Conservation (phyloP, 116 monocot genomes). For the Zostera marina region DNA sequence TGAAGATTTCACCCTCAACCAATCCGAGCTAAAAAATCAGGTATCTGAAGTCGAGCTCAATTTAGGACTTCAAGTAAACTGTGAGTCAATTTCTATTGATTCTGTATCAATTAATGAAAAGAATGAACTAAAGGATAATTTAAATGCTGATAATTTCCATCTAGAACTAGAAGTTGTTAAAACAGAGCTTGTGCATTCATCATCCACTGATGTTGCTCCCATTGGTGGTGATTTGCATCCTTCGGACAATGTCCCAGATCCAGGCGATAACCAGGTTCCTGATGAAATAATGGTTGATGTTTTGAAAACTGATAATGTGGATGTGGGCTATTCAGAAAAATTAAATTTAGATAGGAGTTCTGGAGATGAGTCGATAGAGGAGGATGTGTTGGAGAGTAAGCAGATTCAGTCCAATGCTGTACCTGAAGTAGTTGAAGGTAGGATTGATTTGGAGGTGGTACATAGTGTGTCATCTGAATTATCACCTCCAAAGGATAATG, state of each 20-base stretch:
- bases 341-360: constrained; percentile 85
- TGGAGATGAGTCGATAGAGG: constrained; percentile 79
- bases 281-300: constrained; percentile 29
- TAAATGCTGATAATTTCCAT: constrained; percentile 85
- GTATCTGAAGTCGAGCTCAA: constrained; percentile 76
- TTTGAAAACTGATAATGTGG: constrained; percentile 30
- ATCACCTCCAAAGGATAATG: constrained; percentile 24
- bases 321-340: constrained; percentile 64
- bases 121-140: constrained; percentile 86
- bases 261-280: constrained; percentile 21
- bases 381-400: constrained; percentile 67
- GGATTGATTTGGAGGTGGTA: constrained; percentile 9
- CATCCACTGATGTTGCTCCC: constrained; percentile 32
- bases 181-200: constrained; percentile 51
- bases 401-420: constrained; percentile 28
- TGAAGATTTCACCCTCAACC: constrained; percentile 21
- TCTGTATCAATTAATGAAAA: constrained; percentile 81
- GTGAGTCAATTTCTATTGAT: constrained; percentile 88
- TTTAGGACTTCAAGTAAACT: constrained; percentile 74
- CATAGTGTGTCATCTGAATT: constrained; percentile 11
- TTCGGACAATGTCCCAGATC: constrained; percentile 23
- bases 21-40: constrained; percentile 40
- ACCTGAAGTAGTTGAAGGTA: constrained; percentile 15
- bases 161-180: constrained; percentile 88
- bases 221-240: constrained; percentile 25